Conservation (phyloP, 352 stramenopile species). For the Globisporangium radiosum region DNA sequence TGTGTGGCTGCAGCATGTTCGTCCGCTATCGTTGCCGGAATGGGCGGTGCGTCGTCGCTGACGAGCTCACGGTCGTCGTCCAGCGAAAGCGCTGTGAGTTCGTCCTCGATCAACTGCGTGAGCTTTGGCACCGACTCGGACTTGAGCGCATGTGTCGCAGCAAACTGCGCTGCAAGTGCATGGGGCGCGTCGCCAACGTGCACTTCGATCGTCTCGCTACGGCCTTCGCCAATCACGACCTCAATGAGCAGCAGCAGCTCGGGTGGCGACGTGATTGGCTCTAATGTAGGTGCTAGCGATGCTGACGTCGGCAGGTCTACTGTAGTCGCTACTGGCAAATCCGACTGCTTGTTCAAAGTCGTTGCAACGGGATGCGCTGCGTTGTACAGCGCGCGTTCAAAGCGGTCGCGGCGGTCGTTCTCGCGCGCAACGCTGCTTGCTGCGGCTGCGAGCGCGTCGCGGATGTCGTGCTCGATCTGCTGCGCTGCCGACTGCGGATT, state of each 20-base stretch:
- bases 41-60: background rate
- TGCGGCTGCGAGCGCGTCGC: conserved; percentile 41
- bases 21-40: background rate
- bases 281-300: background rate
- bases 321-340: too few species aligned
- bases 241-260: conserved; percentile 75
- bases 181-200: conserved; percentile 43
- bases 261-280: conserved; percentile 1
- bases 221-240: conserved; percentile 60
- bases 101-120: conserved; percentile 46
- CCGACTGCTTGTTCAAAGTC: background rate
- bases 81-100: conserved; percentile 31
- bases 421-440: conserved; percentile 30
- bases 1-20: background rate
- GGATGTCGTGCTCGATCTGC: conserved; percentile 60
- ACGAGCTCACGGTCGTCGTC: conserved; percentile 3
- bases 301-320: too few species aligned
- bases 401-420: conserved; percentile 28
- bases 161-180: conserved; percentile 42
- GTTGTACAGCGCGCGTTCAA: conserved; percentile 25
- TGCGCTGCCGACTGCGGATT: conserved; percentile 21
- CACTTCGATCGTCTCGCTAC: conserved; percentile 67
- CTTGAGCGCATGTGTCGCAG: conserved; percentile 34
- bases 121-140: conserved; percentile 48
- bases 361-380: conserved; percentile 3